Conservation (phyloP, 768 basidiomycete species). For the Suillus lakei region DNA sequence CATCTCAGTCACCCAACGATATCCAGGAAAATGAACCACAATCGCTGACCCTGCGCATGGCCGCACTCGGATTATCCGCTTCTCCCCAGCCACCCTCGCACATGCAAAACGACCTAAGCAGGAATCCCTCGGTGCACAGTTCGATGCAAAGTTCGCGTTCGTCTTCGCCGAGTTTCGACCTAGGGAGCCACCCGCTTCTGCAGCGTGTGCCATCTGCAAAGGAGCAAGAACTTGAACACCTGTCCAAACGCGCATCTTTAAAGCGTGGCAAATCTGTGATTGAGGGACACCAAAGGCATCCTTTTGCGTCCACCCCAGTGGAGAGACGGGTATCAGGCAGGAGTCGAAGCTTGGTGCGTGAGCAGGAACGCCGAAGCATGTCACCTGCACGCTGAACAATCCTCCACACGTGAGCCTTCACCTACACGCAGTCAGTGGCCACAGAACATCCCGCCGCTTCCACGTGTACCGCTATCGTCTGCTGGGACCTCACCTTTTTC, state of each 20-base stretch:
- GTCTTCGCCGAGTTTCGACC: constrained; percentile 4
- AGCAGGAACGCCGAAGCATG: constrained; percentile 14
- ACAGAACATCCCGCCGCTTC: constrained; percentile 33
- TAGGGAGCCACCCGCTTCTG: constrained; percentile 1
- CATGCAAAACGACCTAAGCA: not conserved
- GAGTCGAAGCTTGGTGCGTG: constrained; percentile 12
- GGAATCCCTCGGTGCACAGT: not conserved
- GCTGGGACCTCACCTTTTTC: not conserved
- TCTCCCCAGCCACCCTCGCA: not conserved
- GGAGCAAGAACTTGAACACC: constrained; percentile 17
- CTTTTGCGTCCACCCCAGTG: not conserved
- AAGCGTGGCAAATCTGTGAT: constrained; percentile 5
- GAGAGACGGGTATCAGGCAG: constrained; percentile 5
- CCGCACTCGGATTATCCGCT: constrained; percentile 26
- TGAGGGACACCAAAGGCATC: not conserved
- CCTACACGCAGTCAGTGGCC: constrained; percentile 22
- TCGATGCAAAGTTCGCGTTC: constrained; percentile 3
- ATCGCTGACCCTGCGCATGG: constrained; percentile 40
- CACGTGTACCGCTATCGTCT: constrained; percentile 26
- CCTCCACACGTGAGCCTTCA: constrained; percentile 9
- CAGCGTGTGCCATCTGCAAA: constrained; percentile 13
- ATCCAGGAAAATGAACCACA: constrained; percentile 17
- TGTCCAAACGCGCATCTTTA: not conserved
- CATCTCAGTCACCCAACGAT: constrained; percentile 12
- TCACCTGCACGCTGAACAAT: constrained; percentile 5